Base-by-base conservation (phyloP, 1,139 yeast species). In the Blastobotrys ciferrii region DNA sequence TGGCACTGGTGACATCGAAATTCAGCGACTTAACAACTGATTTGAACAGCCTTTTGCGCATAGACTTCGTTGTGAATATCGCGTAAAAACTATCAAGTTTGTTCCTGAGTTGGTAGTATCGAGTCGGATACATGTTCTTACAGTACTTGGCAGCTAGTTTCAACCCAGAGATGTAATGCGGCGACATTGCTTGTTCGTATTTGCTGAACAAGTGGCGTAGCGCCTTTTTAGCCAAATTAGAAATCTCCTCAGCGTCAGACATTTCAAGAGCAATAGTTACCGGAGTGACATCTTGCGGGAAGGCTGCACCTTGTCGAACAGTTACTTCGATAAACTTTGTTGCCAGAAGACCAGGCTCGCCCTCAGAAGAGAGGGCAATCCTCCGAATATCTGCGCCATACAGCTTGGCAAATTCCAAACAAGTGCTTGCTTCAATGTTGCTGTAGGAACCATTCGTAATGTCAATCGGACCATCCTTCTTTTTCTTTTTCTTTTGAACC, bases 261-360 rank as follows among this genome's bases (percentile, higher is more conserved):
- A 87, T 75, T 54, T 82, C 80, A 33, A 87, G 68, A 0, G 91
- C 91, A 49, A 87, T 75, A 2, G 85, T 71, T 0, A 87, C 82
- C 0, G 52, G 44, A 6, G 47, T 46, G 4, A 89, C 78, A 9
- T 83, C 76, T 55, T 84, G 77, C 0, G 95, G 95, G 57, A 84
- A 86, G 0, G 84, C 84, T 63, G 79, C 82, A 0, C 95, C 95
- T 47, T 80, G 71, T 35, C 73, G 73, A 2, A 83, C 73, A 23
- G 84, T 76, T 40, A 78, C 63, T 48, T 74, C 78, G 31, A 86
- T 61, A 55, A 82, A 78, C 37, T 74, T 71, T 2, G 83, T 74
- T 1, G 86, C 80, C 2, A 73, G 60, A 38, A 68, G 62, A 0
- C 87, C 76, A 41, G 69, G 66, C 4, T 68, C 71, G 1, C 73